Conservation (phyloP, 768 basidiomycete species). For the Sutorius australiensis region DNA sequence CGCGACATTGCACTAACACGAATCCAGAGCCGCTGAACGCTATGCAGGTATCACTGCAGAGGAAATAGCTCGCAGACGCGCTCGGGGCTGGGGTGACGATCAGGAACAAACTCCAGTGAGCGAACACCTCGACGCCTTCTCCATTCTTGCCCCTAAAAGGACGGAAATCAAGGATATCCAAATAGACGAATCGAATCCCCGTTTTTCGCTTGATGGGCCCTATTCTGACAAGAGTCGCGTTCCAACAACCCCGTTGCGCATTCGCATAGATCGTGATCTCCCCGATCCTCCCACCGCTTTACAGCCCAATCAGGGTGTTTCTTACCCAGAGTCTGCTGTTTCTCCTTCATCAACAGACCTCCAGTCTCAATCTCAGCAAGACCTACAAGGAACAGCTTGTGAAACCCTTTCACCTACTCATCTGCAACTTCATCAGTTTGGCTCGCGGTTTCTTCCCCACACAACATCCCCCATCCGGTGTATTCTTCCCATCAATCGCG, state of each 20-base stretch:
- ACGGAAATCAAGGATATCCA: constrained; percentile 12
- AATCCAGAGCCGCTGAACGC: constrained; percentile 73
- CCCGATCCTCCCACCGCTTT: constrained; percentile 19
- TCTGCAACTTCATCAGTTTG: constrained; percentile 70
- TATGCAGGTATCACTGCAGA: constrained; percentile 63
- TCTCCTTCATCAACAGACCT: constrained; percentile 23
- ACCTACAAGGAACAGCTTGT: constrained; percentile 38
- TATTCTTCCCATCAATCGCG: constrained; percentile 63
- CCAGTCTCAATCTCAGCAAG: constrained; percentile 30
- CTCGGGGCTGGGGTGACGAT: constrained; percentile 68
- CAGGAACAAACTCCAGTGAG: constrained; percentile 17
- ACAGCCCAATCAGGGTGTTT: background rate
- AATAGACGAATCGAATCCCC: constrained; percentile 5
- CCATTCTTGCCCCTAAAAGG: constrained; percentile 7
- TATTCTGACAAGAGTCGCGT: constrained; percentile 9
- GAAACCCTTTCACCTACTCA: constrained; percentile 59
- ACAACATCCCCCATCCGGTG: constrained; percentile 71
- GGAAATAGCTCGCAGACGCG: constrained; percentile 52
- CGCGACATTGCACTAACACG: constrained; percentile 1
- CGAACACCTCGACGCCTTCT: background rate
- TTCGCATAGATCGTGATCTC: constrained; percentile 43
- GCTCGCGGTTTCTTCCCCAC: constrained; percentile 83
- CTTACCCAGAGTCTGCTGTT: constrained; percentile 7
- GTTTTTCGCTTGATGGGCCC: constrained; percentile 3
- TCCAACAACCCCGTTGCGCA: constrained; percentile 32